Base-by-base conservation (phyloP, 345 rosid species). In the Aegle marmelos region DNA sequence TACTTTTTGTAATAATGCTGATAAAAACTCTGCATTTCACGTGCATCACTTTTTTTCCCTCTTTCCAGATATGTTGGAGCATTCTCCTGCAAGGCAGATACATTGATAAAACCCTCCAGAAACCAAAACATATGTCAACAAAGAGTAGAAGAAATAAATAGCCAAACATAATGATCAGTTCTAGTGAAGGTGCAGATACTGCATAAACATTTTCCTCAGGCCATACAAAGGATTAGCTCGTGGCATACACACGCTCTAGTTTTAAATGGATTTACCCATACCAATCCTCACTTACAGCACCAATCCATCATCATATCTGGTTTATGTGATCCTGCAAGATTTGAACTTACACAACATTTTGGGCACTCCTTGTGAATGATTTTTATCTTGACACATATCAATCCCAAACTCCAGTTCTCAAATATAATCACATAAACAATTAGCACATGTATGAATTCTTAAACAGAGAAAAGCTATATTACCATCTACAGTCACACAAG, bases 21-120 rank as follows among this genome's bases (percentile, higher is more conserved):
- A 84, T 93, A 93, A 85, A 91, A 93, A 60, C 93, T 90, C 76
- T 91, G 96, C 98, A 93, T 93, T 83, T 93, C 98, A 79, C 98
- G 92, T 17, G 98, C 92, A 87, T 93, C 98, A 82, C 98, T 93
- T 83, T 85, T 91, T 83, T 89, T 93, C 25, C 86, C 93, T 78
- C 98, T 89, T 27, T 91, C 92, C 87, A 75, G 78, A 70, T 91
- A 81, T 41, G 98, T 93, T 41, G 96, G 98, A 83, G 90, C 93
- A 86, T 91, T 90, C 79, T 93, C 98, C 98, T 93, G 80, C 17
- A 21, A 33, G 33, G 22, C 16, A 67, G 80, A 73, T 74, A 36
- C 22, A 22, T 72, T 36, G 39, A n/a, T 37, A 17, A 68, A 59
- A 30, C 9, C 31, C 24, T 65, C 48, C 13, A 34, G 45, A 64